Percentiles rank a stretch among this genome's conserved stretches.
These are phyloP conservation scores for Fusarium sp. DNA, from an alignment of 2,329 filamentous ascomycete species.

Conservation along the genomic window DNA sequence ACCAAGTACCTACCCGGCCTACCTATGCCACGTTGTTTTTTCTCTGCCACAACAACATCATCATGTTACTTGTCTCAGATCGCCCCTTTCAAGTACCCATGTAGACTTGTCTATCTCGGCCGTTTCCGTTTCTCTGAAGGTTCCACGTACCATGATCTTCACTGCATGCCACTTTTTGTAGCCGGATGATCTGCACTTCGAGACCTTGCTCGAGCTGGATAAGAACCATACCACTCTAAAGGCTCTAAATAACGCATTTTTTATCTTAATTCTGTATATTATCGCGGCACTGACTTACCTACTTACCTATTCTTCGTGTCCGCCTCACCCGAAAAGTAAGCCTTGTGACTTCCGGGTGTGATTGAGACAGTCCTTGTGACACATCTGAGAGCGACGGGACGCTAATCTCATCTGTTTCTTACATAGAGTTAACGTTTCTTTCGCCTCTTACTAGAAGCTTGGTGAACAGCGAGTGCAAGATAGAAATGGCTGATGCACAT, in stretches of 20 bases:
- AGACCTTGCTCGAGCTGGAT: not conserved
- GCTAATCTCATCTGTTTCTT: not conserved
- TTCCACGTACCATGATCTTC: constrained; percentile 3
- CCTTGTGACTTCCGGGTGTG: constrained; percentile 13
- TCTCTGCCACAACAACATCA: constrained; percentile 21
- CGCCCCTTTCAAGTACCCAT: not conserved
- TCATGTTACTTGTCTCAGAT: constrained; percentile 16
- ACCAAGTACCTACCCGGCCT: not conserved
- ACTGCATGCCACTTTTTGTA: constrained; percentile 1
- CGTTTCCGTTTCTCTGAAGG: constrained; percentile 17
- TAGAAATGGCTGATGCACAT: not conserved
- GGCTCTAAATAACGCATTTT: not conserved
- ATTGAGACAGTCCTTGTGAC: constrained; percentile 12
- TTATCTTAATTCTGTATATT: not conserved
- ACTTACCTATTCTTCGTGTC: not conserved
- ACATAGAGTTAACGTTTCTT: not conserved
- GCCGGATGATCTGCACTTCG: constrained; percentile 17
- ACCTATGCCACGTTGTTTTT: constrained; percentile 22
- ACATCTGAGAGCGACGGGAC: not conserved
- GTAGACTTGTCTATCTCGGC: constrained; percentile 7
- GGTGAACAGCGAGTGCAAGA: not conserved
- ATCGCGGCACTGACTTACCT: not conserved
- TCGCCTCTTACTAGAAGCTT: not conserved
- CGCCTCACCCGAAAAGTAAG: not conserved
- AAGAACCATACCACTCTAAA: not conserved